These are phyloP conservation scores for Ophiostoma australiae DNA, from an alignment of 2,329 filamentous ascomycete species.

Conservation along the genomic window DNA sequence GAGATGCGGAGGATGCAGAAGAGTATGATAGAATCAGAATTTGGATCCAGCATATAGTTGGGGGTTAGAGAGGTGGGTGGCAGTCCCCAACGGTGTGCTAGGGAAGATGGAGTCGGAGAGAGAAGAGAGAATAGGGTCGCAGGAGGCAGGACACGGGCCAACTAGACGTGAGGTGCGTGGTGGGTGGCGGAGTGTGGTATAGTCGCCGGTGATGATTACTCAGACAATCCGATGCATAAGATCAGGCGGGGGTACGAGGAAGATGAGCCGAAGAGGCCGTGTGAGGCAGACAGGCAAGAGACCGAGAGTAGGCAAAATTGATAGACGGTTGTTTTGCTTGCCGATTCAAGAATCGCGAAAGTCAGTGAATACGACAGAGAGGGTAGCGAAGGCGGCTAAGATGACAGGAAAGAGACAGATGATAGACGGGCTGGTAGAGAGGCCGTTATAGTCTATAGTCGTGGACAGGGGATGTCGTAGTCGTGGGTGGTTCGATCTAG, in stretches of 20 bases:
- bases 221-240: neutral
- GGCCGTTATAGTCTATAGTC: neutral
- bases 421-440: neutral
- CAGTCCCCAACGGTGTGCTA: neutral
- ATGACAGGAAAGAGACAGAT: neutral
- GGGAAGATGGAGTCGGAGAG: neutral
- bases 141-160: neutral
- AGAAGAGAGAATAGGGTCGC: neutral
- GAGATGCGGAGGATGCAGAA: neutral
- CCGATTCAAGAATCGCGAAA: neutral
- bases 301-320: neutral
- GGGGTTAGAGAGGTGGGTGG: neutral
- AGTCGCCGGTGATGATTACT: constrained; percentile 2
- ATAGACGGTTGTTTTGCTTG: neutral
- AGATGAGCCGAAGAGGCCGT: neutral
- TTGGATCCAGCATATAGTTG: constrained; percentile 10
- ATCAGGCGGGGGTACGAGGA: neutral
- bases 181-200: neutral
- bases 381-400: neutral
- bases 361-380: neutral
- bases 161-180: constrained; percentile 3
- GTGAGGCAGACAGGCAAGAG: neutral
- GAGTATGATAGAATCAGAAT: neutral
- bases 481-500: constrained; percentile 6
- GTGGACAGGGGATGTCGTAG: neutral